phyloP scores from a whole-genome alignment of 495 filamentous ascomycete genomes.

The Tuber calosporum region DNA sequence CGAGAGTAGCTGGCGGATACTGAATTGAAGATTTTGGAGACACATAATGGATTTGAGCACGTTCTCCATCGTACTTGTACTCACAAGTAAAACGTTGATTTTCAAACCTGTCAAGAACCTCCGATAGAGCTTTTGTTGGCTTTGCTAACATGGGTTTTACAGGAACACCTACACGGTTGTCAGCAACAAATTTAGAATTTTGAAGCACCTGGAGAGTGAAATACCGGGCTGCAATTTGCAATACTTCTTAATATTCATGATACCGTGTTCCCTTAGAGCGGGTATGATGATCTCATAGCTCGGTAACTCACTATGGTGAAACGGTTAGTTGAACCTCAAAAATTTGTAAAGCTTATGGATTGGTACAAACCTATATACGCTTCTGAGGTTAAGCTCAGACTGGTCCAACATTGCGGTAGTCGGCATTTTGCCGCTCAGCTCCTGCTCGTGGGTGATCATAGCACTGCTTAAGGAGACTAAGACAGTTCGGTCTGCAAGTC shows the following conservation, averaged over 20 bases:
- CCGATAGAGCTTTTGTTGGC: conserved; percentile 96
- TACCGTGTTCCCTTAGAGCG: conserved; percentile 74
- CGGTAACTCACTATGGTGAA: conserved; percentile 63
- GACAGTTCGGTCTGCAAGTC: conserved; percentile 85
- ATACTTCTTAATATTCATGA: conserved; percentile 67
- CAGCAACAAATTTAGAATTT: background rate
- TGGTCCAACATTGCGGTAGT: conserved; percentile 67
- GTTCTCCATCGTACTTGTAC: conserved; percentile 96
- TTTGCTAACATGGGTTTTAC: conserved; percentile 99
- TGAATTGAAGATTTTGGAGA: conserved; percentile 63
- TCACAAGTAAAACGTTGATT: conserved; percentile 94
- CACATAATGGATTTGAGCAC: conserved; percentile 95
- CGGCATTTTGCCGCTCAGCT: conserved; percentile 54
- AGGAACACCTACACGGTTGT: conserved; percentile 51
- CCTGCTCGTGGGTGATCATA: conserved; percentile 71
- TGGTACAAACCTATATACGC: conserved; percentile 67
- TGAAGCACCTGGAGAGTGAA: background rate
- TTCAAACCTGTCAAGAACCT: conserved; percentile 95
- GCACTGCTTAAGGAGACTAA: conserved; percentile 83
- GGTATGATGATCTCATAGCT: conserved; percentile 94
- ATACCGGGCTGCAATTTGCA: conserved; percentile 86
- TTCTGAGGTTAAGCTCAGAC: conserved; percentile 77
- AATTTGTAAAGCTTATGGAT: background rate
- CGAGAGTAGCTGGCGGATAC: conserved; percentile 47
- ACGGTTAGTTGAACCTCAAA: background rate